Evolutionary conservation across 1,284 basidiomycete species (phyloP).

Genomic region (Microbotryomycetes sp.): DNA sequence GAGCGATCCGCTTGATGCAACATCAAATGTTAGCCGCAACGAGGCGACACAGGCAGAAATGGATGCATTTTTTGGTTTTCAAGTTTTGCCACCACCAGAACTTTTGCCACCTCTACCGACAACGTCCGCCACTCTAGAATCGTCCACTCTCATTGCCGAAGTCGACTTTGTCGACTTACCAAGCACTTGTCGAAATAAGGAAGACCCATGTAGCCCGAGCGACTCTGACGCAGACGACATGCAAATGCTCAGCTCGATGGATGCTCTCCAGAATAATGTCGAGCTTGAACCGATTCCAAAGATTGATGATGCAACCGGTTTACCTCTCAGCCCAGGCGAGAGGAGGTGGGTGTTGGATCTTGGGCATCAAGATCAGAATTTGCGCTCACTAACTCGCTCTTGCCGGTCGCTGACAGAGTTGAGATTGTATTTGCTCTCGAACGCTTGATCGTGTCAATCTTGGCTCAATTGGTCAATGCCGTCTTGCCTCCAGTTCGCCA

Average conservation of each 20-base stretch:
- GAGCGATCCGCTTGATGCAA: too few relatives aligned
- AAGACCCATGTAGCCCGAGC: too few relatives aligned
- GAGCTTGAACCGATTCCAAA: constrained; percentile 13
- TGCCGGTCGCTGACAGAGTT: background rate
- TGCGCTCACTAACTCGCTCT: background rate
- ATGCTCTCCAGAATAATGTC: too few relatives aligned
- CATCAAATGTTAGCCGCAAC: too few relatives aligned
- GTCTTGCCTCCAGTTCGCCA: background rate
- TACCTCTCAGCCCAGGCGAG: background rate
- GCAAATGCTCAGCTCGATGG: too few relatives aligned
- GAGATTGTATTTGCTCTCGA: constrained; percentile 19
- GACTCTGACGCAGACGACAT: too few relatives aligned
- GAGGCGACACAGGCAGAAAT: constrained; percentile 29
- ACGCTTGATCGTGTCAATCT: constrained; percentile 14
- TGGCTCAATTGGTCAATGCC: constrained; percentile 9
- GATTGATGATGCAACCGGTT: background rate
- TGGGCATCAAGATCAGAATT: too few relatives aligned
- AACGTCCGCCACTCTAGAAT: too few relatives aligned
- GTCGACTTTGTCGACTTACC: too few relatives aligned
- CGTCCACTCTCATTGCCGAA: too few relatives aligned
- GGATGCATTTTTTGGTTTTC: constrained; percentile 30
- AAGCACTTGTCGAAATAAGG: too few relatives aligned
- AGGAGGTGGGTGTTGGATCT: background rate
- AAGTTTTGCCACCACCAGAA: background rate
- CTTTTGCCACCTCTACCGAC: background rate